Base-by-base conservation (phyloP, 2,329 filamentous ascomycete species). In the Ceratocystis lukuohia region DNA sequence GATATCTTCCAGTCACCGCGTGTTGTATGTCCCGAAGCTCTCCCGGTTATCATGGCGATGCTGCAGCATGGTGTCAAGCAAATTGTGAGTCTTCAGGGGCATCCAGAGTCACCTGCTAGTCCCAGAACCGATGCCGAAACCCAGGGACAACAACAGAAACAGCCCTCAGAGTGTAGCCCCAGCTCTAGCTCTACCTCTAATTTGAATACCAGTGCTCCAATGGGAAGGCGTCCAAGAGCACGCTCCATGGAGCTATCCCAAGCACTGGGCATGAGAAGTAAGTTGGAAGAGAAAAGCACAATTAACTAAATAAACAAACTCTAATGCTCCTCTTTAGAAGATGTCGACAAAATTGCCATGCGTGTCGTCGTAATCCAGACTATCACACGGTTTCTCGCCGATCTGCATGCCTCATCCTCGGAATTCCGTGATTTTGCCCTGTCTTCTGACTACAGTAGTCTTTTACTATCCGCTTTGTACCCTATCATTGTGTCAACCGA, bases 401-500 rank as follows among this genome's bases (percentile, higher is more conserved):
- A 92, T 71, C 78, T 96, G 10, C 91, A 96, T 70, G 77, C 80
- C n/a, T 85, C 86, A 48, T 96, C 90, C 2, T 74, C 80, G 1
- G 82, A 83, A 30, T 97, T 97, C 74, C 83, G 88, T 66, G 91
- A 96, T 57, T 96, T 95, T 74, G 84, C 90, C 0, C 76, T 88
- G 10, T 82, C 82, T 0, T 95, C 92, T 0, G 88, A 89, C 57
- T 97, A 96, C 75, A 79, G 93, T 1, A 86, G 93, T 68, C 80
- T 91, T 61, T 77, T 99, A 3, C 80, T 96, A 0, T 84, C 85
- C 45, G 87, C 91, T 12, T 78, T 97, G 1, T 99, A 94, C 73
- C 92, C 94, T 1, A 84, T 94, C 20, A 83, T 96, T 62, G 91
- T 96, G 30, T 93, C 90, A 70, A 87, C 89, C 12, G 91, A 96